Evolutionary conservation across 768 basidiomycete species (phyloP).

Genomic region (Podaxis carcinomalis): DNA sequence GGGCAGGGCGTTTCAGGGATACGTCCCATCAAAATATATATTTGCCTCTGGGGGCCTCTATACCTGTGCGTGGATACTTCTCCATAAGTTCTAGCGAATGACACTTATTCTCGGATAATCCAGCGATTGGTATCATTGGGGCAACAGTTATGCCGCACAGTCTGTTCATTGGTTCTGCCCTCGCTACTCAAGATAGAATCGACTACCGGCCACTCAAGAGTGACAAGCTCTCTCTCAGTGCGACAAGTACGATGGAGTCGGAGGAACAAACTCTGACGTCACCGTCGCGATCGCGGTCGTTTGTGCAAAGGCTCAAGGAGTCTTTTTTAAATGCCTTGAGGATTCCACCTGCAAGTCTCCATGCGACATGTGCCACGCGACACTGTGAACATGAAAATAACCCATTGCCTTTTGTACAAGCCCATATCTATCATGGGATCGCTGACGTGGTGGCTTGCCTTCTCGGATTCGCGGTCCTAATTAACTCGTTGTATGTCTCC

Average conservation of each 20-base stretch:
- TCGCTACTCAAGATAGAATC: slow-evolving; percentile 80
- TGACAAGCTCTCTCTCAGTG: slow-evolving; percentile 14
- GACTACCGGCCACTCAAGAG: slow-evolving; percentile 25
- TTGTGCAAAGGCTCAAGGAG: slow-evolving; percentile 19
- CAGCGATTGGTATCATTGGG: slow-evolving; percentile 70
- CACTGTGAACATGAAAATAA: slow-evolving; percentile 59
- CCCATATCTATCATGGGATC: slow-evolving; percentile 64
- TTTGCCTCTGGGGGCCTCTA: slow-evolving; percentile 57
- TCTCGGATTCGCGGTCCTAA: slow-evolving; percentile 81
- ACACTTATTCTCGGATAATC: not conserved
- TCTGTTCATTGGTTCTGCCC: slow-evolving; percentile 82
- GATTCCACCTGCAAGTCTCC: slow-evolving; percentile 29
- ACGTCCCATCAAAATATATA: slow-evolving; percentile 64
- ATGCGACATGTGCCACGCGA: slow-evolving; percentile 31
- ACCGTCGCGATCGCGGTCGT: slow-evolving; percentile 11
- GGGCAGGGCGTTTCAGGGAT: slow-evolving; percentile 71
- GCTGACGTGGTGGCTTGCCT: slow-evolving; percentile 66
- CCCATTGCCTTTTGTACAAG: slow-evolving; percentile 45
- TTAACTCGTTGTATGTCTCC: slow-evolving; percentile 70
- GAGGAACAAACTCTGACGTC: slow-evolving; percentile 7
- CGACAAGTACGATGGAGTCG: slow-evolving; percentile 17
- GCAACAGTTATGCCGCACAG: slow-evolving; percentile 94
- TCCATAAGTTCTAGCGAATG: not conserved
- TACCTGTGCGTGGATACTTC: slow-evolving; percentile 43
- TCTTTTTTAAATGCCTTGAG: slow-evolving; percentile 31